Percentiles rank a stretch among this genome's conserved stretches.
Evolutionary conservation across 2,329 filamentous ascomycete species (phyloP).

Genomic region (Ambrosiella xylebori): DNA sequence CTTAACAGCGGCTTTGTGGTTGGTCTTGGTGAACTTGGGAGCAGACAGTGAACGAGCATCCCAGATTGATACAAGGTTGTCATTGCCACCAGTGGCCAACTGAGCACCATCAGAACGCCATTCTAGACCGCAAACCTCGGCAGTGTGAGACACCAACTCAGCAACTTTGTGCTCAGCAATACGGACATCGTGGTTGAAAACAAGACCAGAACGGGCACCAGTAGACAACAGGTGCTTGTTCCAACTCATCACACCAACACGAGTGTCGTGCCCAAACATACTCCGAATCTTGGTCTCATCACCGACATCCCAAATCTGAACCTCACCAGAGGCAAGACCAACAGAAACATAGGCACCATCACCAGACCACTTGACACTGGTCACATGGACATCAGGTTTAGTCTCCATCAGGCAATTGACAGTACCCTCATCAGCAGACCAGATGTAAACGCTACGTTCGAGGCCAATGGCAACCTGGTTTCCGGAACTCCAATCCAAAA

Average conservation of each 20-base stretch:
- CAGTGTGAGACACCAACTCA: slow-evolving; percentile 91
- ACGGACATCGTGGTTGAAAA: slow-evolving; percentile 97
- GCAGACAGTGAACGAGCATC: slow-evolving; percentile 84
- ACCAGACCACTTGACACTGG: slow-evolving; percentile 96
- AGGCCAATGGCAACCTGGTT: slow-evolving; percentile 98
- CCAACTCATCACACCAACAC: slow-evolving; percentile 97
- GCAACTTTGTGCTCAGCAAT: slow-evolving; percentile 96
- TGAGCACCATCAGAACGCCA: slow-evolving; percentile 95
- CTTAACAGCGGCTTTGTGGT: slow-evolving; percentile 98
- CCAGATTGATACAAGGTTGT: slow-evolving; percentile 99
- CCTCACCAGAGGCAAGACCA: slow-evolving; percentile 84
- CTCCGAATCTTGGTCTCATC: slow-evolving; percentile 90
- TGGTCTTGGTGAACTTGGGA: slow-evolving; percentile 98
- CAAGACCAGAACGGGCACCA: slow-evolving; percentile 80
- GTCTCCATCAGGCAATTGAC: slow-evolving; percentile 84
- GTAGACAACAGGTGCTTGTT: slow-evolving; percentile 96
- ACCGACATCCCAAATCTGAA: slow-evolving; percentile 98
- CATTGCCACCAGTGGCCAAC: slow-evolving; percentile 92
- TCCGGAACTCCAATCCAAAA: slow-evolving; percentile 92
- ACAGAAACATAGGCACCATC: slow-evolving; percentile 94
- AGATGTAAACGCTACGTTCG: slow-evolving; percentile 93
- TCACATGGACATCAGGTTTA: slow-evolving; percentile 79
- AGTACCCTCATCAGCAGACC: slow-evolving; percentile 86
- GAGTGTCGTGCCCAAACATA: slow-evolving; percentile 95
- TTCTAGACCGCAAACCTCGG: slow-evolving; percentile 93